A percentile compares a stretch with the other conserved stretches of the same genome.
These are phyloP conservation scores for Exophiala calicioides DNA, from an alignment of 2,329 filamentous ascomycete species.

Conservation along the genomic window DNA sequence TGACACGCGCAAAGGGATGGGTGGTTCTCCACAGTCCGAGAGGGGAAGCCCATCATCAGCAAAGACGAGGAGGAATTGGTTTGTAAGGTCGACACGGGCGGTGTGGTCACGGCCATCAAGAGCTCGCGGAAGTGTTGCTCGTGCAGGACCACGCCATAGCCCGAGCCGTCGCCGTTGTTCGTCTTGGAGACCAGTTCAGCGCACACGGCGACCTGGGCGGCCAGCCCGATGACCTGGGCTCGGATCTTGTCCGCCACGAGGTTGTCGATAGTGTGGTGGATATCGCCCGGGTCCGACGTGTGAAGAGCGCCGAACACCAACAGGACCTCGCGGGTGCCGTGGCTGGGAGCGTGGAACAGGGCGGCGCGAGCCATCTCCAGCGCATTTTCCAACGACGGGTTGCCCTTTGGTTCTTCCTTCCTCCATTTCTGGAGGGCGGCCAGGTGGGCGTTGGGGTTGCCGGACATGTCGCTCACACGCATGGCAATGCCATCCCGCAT, in stretches of 20 bases:
- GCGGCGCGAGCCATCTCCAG: conserved; percentile 91
- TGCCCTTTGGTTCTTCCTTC: conserved; percentile 57
- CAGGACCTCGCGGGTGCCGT: conserved; percentile 90
- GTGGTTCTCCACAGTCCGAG: conserved; percentile 70
- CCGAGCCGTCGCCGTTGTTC: conserved; percentile 70
- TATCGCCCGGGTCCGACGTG: conserved; percentile 90
- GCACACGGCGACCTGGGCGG: conserved; percentile 90
- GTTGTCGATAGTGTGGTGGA: conserved; percentile 80
- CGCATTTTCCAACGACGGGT: conserved; percentile 86
- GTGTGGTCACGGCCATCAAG: conserved; percentile 84
- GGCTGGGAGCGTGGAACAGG: conserved; percentile 87
- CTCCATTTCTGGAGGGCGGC: conserved; percentile 69
- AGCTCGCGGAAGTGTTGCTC: conserved; percentile 86
- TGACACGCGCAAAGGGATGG: conserved; percentile 89
- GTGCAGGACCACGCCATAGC: conserved; percentile 83
- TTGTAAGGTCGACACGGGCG: conserved; percentile 69
- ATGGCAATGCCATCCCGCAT: conserved; percentile 91
- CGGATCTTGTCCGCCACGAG: conserved; percentile 82
- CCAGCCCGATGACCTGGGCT: conserved; percentile 84
- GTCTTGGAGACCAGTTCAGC: conserved; percentile 84
- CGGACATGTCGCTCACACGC: conserved; percentile 82
- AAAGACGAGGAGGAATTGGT: conserved; percentile 57
- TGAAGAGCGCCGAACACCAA: conserved; percentile 89
- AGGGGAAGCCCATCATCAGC: conserved; percentile 98
- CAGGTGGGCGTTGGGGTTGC: conserved; percentile 87